These are phyloP conservation scores for Saccharomyces uvarum DNA, from an alignment of 1,139 yeast genomes.

Conservation along the genomic window DNA sequence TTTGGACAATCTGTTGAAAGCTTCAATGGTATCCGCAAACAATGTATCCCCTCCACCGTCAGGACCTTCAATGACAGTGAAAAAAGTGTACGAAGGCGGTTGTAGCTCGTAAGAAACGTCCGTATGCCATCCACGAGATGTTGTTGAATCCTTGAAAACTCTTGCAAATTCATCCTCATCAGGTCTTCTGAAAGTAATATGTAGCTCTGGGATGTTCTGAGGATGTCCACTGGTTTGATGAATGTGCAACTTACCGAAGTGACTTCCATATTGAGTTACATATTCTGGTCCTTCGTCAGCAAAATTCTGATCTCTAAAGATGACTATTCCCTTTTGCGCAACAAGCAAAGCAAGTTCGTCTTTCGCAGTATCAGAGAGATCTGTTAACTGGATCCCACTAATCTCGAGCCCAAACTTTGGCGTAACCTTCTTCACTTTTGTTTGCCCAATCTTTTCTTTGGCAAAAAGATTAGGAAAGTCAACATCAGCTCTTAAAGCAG, in stretches of 20 bases:
- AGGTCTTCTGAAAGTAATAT: slow-evolving; percentile 51
- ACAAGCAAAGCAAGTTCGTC: slow-evolving; percentile 47
- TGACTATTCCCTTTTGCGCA: slow-evolving; percentile 47
- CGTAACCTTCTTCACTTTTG: slow-evolving; percentile 12
- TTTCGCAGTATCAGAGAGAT: slow-evolving; percentile 43
- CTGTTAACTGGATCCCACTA: slow-evolving; percentile 45
- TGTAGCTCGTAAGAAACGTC: slow-evolving; percentile 66
- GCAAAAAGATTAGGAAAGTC: slow-evolving; percentile 17
- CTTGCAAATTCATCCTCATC: slow-evolving; percentile 34
- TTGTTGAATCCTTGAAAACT: slow-evolving; percentile 35
- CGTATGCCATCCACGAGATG: slow-evolving; percentile 50
- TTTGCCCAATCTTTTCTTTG: slow-evolving; percentile 3
- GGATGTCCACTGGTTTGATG: slow-evolving; percentile 75
- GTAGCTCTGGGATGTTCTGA: slow-evolving; percentile 49
- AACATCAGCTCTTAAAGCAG: slow-evolving; percentile 27
- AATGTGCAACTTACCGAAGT: slow-evolving; percentile 62
- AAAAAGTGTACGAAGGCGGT: slow-evolving; percentile 61
- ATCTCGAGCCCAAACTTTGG: slow-evolving; percentile 44
- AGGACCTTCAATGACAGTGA: slow-evolving; percentile 55
- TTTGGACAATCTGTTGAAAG: slow-evolving; percentile 64
- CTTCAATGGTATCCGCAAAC: slow-evolving; percentile 56
- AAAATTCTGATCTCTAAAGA: slow-evolving; percentile 48
- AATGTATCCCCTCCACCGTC: slow-evolving; percentile 69
- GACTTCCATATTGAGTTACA: slow-evolving; percentile 48
- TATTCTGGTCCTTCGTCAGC: slow-evolving; percentile 49